Conservation (phyloP, 371 early-diverging fungal genomes). For the Smittium mucronatum region DNA sequence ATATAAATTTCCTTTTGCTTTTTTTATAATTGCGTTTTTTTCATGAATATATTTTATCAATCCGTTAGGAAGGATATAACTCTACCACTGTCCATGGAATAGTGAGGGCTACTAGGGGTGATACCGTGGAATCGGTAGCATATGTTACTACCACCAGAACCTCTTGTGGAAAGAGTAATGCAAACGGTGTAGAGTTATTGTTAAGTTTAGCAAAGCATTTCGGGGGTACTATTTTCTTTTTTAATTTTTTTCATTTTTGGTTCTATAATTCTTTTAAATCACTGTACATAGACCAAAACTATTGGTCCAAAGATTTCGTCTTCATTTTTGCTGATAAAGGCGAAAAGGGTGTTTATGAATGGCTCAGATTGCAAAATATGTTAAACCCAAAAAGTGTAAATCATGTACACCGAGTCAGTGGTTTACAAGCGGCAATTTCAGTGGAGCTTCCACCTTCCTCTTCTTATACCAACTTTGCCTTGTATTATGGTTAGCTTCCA, state of each 20-base stretch:
- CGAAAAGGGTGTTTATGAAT: slow-evolving; percentile 61
- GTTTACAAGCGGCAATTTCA: slow-evolving; percentile 75
- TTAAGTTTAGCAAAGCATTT: slow-evolving; percentile 48
- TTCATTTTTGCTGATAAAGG: slow-evolving; percentile 69
- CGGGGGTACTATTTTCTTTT: slow-evolving; percentile 68
- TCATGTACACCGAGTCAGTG: slow-evolving; percentile 62
- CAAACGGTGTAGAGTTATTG: slow-evolving; percentile 59
- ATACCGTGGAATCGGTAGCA: too few species aligned
- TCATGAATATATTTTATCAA: too few species aligned
- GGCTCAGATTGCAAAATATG: slow-evolving; percentile 76
- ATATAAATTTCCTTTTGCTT: too few species aligned
- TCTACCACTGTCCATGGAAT: too few species aligned
- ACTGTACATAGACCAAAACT: slow-evolving; percentile 51
- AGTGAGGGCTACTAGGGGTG: too few species aligned
- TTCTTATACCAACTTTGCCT: slow-evolving; percentile 55
- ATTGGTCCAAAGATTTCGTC: slow-evolving; percentile 88
- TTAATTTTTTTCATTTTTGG: slow-evolving; percentile 46
- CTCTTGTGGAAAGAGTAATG: slow-evolving; percentile 13
- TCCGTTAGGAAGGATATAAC: too few species aligned
- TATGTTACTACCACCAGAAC: too few species aligned
- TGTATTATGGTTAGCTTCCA: slow-evolving; percentile 52
- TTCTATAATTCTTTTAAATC: slow-evolving; percentile 6
- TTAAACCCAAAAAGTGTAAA: neutral
- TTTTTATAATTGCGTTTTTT: too few species aligned
- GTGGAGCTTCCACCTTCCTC: slow-evolving; percentile 66